These are phyloP conservation scores for Cryphonectria japonica DNA, from an alignment of 2,329 filamentous ascomycete species.

Conservation along the genomic window DNA sequence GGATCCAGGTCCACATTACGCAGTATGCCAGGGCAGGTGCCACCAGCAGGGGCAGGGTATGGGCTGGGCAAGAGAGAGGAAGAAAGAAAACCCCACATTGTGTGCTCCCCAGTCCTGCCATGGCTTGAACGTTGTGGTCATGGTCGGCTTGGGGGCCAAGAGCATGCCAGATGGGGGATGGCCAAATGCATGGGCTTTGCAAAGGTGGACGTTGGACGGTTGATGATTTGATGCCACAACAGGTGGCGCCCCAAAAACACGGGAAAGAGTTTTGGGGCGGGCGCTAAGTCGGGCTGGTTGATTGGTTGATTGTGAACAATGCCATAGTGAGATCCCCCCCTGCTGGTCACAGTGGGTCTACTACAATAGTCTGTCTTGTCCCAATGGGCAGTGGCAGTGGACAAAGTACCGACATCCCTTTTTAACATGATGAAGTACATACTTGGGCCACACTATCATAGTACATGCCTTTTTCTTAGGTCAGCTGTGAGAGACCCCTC, in stretches of 20 bases:
- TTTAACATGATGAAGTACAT: no score
- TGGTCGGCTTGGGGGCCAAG: neutral
- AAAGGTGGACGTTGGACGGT: neutral
- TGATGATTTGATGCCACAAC: constrained; percentile 13
- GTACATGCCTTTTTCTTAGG: neutral
- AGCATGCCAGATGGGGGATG: constrained; percentile 12
- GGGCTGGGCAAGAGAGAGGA: no score
- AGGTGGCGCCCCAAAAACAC: neutral
- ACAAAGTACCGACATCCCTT: no score
- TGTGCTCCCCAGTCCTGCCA: neutral
- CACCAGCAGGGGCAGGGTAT: no score
- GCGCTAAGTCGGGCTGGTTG: constrained; percentile 1
- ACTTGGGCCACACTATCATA: no score
- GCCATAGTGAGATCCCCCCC: constrained; percentile 9
- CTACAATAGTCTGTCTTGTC: neutral
- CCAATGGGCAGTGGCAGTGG: no score
- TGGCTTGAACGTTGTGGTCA: neutral
- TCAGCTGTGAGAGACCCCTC: neutral
- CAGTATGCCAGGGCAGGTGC: constrained; percentile 13
- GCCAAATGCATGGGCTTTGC: neutral
- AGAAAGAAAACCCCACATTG: no score
- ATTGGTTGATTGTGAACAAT: neutral
- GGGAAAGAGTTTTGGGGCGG: neutral
- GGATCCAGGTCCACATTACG: constrained; percentile 1
- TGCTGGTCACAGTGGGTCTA: neutral